phyloP scores from a whole-genome alignment of 768 basidiomycete species.

The Pisolithus tinctorius region DNA sequence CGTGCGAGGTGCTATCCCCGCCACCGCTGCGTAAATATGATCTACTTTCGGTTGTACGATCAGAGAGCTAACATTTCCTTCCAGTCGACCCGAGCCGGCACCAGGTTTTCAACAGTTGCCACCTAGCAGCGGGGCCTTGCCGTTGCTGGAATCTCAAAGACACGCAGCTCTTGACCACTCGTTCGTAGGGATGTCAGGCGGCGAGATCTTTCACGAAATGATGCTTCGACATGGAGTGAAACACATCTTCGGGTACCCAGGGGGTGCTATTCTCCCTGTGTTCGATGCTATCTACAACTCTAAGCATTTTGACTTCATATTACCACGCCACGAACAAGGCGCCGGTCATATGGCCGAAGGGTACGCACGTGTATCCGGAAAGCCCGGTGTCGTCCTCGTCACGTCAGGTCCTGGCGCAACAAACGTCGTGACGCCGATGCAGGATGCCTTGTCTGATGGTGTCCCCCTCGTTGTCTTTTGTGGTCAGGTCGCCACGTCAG shows the following conservation, averaged over 20 bases:
- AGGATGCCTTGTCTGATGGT: slow-evolving; percentile 93
- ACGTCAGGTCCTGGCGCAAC: slow-evolving; percentile 98
- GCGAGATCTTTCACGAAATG: slow-evolving; percentile 99
- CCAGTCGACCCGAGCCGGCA: slow-evolving; percentile 58
- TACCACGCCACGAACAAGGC: slow-evolving; percentile 96
- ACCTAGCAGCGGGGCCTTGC: slow-evolving; percentile 30
- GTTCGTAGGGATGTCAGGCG: slow-evolving; percentile 92
- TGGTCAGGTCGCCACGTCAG: slow-evolving; percentile 98
- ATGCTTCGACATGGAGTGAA: slow-evolving; percentile 96
- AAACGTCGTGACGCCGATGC: slow-evolving; percentile 97
- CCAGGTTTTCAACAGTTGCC: slow-evolving; percentile 50
- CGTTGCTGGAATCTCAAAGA: slow-evolving; percentile 30
- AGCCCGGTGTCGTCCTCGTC: slow-evolving; percentile 95
- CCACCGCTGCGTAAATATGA: slow-evolving; percentile 50
- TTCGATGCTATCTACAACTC: slow-evolving; percentile 99
- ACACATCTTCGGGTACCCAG: slow-evolving; percentile 96
- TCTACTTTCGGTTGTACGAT: background rate
- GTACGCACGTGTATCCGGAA: slow-evolving; percentile 94
- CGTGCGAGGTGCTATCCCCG: slow-evolving; percentile 50
- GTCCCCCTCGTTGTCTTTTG: slow-evolving; percentile 92
- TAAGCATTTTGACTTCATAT: slow-evolving; percentile 87
- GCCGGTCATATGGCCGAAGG: slow-evolving; percentile 99
- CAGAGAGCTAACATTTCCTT: slow-evolving; percentile 7
- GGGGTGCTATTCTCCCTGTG: slow-evolving; percentile 97
- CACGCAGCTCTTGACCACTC: slow-evolving; percentile 62